Percentiles rank a stretch among this genome's conserved stretches.
These are phyloP conservation scores for Penicillium paradoxum DNA, from an alignment of 495 filamentous ascomycete genomes.

Conservation along the genomic window DNA sequence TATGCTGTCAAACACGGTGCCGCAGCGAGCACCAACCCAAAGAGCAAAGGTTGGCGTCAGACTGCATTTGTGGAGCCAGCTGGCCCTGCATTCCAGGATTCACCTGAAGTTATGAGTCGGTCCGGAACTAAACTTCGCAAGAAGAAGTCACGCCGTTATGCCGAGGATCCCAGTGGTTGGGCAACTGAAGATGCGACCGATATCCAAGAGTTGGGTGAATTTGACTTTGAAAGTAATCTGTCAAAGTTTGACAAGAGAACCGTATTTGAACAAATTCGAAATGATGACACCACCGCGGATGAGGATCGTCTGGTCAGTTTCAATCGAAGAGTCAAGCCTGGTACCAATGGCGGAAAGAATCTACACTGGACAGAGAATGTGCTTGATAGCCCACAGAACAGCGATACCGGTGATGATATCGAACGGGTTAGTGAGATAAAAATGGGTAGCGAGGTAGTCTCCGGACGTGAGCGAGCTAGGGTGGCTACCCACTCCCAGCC, in stretches of 20 bases:
- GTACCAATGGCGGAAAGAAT: conserved; percentile 82
- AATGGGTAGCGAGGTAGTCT: conserved; percentile 50
- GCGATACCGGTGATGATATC: conserved; percentile 62
- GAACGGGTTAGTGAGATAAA: conserved; percentile 52
- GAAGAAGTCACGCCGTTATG: conserved; percentile 51
- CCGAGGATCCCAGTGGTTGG: conserved; percentile 78
- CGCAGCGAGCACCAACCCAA: conserved; percentile 37
- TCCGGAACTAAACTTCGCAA: conserved; percentile 42
- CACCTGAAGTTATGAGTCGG: conserved; percentile 20
- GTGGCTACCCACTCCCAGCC: conserved; percentile 44
- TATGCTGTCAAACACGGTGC: conserved; percentile 31
- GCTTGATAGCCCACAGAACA: conserved; percentile 63
- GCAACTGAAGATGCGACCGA: conserved; percentile 95
- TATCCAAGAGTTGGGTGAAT: conserved; percentile 91
- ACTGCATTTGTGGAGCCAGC: conserved; percentile 68
- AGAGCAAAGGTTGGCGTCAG: conserved; percentile 73
- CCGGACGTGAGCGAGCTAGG: conserved; percentile 49
- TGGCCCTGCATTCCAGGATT: conserved; percentile 14
- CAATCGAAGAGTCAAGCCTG: conserved; percentile 73
- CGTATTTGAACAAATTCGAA: conserved; percentile 81
- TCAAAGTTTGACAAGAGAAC: conserved; percentile 91
- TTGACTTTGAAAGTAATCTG: conserved; percentile 82
- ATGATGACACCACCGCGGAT: conserved; percentile 83
- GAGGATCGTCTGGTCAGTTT: conserved; percentile 83
- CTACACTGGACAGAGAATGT: conserved; percentile 90